Evolutionary conservation across 192 early-diverging fungal species (phyloP).

Genomic region (Entophlyctis helioformis): DNA sequence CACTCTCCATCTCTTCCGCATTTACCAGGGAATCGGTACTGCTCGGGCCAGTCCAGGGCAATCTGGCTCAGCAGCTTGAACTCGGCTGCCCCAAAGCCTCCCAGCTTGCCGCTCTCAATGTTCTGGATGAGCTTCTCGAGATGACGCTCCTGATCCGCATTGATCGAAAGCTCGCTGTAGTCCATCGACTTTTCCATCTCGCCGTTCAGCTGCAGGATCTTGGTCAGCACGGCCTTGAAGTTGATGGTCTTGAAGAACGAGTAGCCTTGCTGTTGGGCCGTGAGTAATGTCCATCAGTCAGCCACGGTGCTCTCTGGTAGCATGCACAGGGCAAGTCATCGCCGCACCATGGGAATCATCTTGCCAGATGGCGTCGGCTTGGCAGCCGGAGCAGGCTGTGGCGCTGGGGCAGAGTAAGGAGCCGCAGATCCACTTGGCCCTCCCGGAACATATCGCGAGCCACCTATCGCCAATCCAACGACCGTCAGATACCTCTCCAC

Average conservation of each 20-base stretch:
- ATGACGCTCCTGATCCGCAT: conserved; percentile 7
- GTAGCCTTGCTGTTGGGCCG: conserved; percentile 15
- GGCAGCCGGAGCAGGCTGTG: too few relatives aligned
- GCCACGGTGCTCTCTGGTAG: not conserved
- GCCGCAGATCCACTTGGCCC: not conserved
- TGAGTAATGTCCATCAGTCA: not conserved
- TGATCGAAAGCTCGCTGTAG: conserved; percentile 3
- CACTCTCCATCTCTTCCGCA: not conserved
- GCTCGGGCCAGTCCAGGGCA: conserved; percentile 49
- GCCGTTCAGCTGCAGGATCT: conserved; percentile 59
- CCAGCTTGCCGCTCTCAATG: conserved; percentile 2
- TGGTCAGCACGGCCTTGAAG: conserved; percentile 54
- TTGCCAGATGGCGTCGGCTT: too few relatives aligned
- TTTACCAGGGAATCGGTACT: conserved; percentile 57
- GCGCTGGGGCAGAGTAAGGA: too few relatives aligned
- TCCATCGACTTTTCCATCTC: conserved; percentile 22
- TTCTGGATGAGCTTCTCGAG: conserved; percentile 4
- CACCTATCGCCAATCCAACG: not conserved
- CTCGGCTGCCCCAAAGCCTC: not conserved
- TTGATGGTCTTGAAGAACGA: conserved; percentile 63
- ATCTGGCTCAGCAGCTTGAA: not conserved
- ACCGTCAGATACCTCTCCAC: not conserved
- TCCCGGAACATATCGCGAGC: conserved; percentile 12
- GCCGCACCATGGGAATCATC: not conserved
- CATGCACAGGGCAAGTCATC: not conserved